These are phyloP conservation scores for Rhizophagus clarus DNA, from an alignment of 192 early-diverging fungal genomes.

Conservation along the genomic window DNA sequence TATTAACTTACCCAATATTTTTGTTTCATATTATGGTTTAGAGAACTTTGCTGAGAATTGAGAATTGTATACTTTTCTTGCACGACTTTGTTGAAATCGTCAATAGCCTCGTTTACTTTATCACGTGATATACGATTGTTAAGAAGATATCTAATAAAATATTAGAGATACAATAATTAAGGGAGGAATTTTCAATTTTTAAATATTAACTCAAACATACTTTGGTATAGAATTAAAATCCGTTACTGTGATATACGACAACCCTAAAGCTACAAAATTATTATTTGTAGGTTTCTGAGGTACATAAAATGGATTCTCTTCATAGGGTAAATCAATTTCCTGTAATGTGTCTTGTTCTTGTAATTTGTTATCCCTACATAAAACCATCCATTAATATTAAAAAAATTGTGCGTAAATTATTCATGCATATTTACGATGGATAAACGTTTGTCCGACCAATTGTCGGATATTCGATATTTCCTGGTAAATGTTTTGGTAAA, in stretches of 20 bases:
- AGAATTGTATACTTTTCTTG: slow-evolving; percentile 22
- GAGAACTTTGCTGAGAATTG: background rate
- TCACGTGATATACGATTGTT: slow-evolving; percentile 13
- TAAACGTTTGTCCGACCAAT: background rate
- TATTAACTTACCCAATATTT: slow-evolving; percentile 19
- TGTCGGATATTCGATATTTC: background rate
- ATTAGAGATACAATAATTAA: background rate
- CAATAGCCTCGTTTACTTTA: slow-evolving; percentile 29
- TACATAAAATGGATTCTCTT: background rate
- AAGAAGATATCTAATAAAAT: slow-evolving; percentile 10
- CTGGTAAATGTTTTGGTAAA: slow-evolving; percentile 29
- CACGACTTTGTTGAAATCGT: slow-evolving; percentile 23
- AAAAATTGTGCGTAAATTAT: background rate
- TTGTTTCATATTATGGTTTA: slow-evolving; percentile 4
- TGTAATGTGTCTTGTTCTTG: background rate
- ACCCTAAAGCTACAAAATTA: background rate
- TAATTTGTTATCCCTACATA: background rate
- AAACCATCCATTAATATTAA: background rate
- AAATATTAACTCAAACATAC: background rate
- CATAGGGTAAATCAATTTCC: background rate
- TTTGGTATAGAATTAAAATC: slow-evolving; percentile 19
- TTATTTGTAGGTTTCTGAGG: background rate
- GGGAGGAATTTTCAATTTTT: background rate
- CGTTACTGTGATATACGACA: slow-evolving; percentile 22
- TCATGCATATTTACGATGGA: background rate